Percentiles rank a stretch among this genome's conserved stretches.
Evolutionary conservation across 2,329 filamentous ascomycete species (phyloP).

Genomic region (Westerdykella sp.): DNA sequence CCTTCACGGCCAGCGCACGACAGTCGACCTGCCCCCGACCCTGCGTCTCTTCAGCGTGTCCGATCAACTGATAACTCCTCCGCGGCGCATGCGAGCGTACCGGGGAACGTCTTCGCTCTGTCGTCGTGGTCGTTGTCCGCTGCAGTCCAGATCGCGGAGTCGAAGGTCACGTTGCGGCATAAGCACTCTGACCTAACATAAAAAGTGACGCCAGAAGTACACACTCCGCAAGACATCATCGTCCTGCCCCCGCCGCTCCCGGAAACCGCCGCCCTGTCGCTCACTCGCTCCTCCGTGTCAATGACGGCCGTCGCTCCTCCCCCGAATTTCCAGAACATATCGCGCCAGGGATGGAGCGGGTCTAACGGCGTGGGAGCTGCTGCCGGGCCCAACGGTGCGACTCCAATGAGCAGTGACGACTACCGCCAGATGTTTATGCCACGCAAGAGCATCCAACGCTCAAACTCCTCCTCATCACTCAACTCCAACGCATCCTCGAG

Average conservation of each 20-base stretch:
- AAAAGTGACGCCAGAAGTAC: constrained; percentile 12
- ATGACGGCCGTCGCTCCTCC: constrained; percentile 65
- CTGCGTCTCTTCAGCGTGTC: neutral
- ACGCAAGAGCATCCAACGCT: constrained; percentile 78
- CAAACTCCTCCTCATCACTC: constrained; percentile 85
- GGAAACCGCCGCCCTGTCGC: constrained; percentile 11
- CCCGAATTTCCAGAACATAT: constrained; percentile 56
- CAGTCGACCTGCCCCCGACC: constrained; percentile 14
- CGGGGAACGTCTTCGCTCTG: constrained; percentile 3
- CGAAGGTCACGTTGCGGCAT: constrained; percentile 18
- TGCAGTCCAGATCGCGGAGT: constrained; percentile 14
- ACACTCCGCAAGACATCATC: neutral
- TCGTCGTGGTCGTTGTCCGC: constrained; percentile 10
- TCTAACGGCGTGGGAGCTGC: constrained; percentile 43
- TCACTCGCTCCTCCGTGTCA: constrained; percentile 18
- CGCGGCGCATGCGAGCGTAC: constrained; percentile 27
- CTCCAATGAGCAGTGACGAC: constrained; percentile 77
- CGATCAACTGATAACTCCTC: constrained; percentile 4
- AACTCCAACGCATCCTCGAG: constrained; percentile 56
- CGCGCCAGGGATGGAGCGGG: constrained; percentile 57
- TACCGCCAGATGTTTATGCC: constrained; percentile 76
- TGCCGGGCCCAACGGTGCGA: constrained; percentile 49
- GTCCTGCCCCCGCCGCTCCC: constrained; percentile 1
- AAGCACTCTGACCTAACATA: constrained; percentile 19
- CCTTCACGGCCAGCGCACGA: constrained; percentile 33